Evolutionary conservation across 805 yeast species (phyloP).

Genomic region (Ogataea pini): DNA sequence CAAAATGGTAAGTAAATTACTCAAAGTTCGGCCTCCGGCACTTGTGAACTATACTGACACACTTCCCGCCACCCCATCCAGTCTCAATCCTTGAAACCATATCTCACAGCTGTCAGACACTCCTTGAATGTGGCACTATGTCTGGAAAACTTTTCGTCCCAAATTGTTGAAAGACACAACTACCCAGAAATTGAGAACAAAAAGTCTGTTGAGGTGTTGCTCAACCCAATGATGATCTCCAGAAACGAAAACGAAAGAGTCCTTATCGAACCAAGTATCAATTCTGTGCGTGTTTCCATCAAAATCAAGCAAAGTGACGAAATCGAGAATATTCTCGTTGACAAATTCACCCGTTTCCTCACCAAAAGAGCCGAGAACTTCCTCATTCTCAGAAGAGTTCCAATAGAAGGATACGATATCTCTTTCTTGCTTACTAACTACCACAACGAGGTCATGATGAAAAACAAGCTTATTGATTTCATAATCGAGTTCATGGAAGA

Average conservation of each 20-base stretch:
- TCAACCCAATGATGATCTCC: conserved; percentile 86
- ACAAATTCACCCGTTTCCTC: conserved; percentile 89
- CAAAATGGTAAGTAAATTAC: conserved; percentile 13
- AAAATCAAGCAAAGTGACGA: conserved; percentile 97
- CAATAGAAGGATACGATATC: conserved; percentile 88
- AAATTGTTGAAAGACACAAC: conserved; percentile 94
- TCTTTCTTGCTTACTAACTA: conserved; percentile 90
- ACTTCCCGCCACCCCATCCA: conserved; percentile 25
- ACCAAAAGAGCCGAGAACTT: conserved; percentile 96
- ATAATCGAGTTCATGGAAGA: conserved; percentile 99
- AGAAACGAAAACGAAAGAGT: conserved; percentile 93
- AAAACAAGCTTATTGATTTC: conserved; percentile 92
- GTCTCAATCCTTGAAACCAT: conserved; percentile 98
- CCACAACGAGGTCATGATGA: conserved; percentile 94
- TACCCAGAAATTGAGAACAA: conserved; percentile 92
- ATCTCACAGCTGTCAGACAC: conserved; percentile 87
- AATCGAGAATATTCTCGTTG: conserved; percentile 91
- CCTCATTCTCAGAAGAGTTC: conserved; percentile 86
- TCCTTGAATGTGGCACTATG: conserved; percentile 93
- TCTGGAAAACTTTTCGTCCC: conserved; percentile 91
- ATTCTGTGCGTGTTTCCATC: conserved; percentile 86
- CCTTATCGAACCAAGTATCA: conserved; percentile 89
- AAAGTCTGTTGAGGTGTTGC: conserved; percentile 78
- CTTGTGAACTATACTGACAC: conserved; percentile 1
- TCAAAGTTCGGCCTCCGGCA: neutral